Evolutionary conservation across 1,139 yeast genomes (phyloP).

Genomic region (Arxiozyma heterogenica): DNA sequence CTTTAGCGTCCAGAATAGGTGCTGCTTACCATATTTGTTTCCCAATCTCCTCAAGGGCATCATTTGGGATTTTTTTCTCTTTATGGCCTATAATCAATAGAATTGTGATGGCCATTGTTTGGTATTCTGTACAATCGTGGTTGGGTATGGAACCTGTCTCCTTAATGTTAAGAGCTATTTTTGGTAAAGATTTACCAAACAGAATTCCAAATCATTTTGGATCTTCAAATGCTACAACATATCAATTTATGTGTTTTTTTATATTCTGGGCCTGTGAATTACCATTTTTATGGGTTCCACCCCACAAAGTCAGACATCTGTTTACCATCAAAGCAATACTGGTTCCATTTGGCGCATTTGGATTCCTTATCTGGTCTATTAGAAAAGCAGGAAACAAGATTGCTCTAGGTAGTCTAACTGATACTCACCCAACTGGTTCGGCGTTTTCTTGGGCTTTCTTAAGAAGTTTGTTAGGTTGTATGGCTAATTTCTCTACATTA

Average conservation of each 20-base stretch:
- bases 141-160: conserved; percentile 78
- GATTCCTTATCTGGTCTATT: conserved; percentile 71
- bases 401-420: conserved; percentile 24
- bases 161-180: conserved; percentile 58
- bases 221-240: conserved; percentile 50
- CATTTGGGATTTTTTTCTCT: conserved; percentile 72
- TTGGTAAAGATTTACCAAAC: conserved; percentile 48
- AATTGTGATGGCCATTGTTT: conserved; percentile 72
- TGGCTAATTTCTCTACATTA: conserved; percentile 81
- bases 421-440: conserved; percentile 19
- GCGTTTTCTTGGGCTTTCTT: conserved; percentile 64
- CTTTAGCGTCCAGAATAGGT: conserved; percentile 61
- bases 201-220: conserved; percentile 46
- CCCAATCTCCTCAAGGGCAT: conserved; percentile 64
- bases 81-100: conserved; percentile 74
- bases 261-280: conserved; percentile 68
- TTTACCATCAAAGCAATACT: conserved; percentile 70
- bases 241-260: conserved; percentile 63
- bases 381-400: conserved; percentile 37
- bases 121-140: conserved; percentile 80
- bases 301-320: conserved; percentile 71
- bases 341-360: conserved; percentile 74
- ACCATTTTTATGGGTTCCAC: conserved; percentile 74
- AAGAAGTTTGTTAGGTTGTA: conserved; percentile 64
- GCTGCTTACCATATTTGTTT: conserved; percentile 66